phyloP scores from a whole-genome alignment of 2,329 filamentous ascomycete species.

The Escovopsis sp. region DNA sequence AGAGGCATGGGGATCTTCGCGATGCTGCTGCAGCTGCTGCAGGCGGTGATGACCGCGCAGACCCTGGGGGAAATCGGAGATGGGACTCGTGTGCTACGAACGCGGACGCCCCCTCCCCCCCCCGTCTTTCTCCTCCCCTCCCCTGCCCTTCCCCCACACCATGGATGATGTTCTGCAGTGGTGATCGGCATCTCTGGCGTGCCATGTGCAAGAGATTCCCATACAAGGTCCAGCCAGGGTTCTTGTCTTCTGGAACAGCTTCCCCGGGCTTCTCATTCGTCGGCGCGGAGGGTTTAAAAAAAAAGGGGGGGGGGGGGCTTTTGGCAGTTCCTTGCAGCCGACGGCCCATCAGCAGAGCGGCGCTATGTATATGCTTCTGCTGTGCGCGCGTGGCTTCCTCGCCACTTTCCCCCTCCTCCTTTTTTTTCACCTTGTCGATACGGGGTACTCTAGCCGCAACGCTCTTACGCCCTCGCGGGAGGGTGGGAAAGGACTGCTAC shows the following conservation, averaged over 20 bases:
- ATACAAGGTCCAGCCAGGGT: not conserved
- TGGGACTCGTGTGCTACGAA: too few relatives aligned
- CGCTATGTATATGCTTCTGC: not conserved
- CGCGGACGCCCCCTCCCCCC: not conserved
- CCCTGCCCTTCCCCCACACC: not conserved
- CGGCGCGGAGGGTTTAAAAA: not conserved
- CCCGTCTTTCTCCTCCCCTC: not conserved
- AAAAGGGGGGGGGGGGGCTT: not conserved
- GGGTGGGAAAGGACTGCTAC: too few relatives aligned
- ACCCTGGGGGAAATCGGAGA: too few relatives aligned
- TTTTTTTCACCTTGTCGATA: not conserved
- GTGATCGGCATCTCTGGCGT: conserved; percentile 1
- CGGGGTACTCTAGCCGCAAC: too few relatives aligned
- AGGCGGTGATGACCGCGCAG: too few relatives aligned
- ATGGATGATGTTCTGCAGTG: not conserved
- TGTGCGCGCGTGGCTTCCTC: not conserved
- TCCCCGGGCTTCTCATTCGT: not conserved
- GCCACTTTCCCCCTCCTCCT: not conserved
- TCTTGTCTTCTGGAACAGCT: conserved; percentile 3
- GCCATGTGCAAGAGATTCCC: conserved; percentile 1
- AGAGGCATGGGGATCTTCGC: too few relatives aligned
- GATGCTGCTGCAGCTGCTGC: too few relatives aligned
- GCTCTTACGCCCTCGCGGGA: too few relatives aligned
- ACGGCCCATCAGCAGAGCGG: not conserved
- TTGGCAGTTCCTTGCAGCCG: conserved; percentile 4